Base-by-base conservation (phyloP, 768 basidiomycete species). In the Suillus luteus region DNA sequence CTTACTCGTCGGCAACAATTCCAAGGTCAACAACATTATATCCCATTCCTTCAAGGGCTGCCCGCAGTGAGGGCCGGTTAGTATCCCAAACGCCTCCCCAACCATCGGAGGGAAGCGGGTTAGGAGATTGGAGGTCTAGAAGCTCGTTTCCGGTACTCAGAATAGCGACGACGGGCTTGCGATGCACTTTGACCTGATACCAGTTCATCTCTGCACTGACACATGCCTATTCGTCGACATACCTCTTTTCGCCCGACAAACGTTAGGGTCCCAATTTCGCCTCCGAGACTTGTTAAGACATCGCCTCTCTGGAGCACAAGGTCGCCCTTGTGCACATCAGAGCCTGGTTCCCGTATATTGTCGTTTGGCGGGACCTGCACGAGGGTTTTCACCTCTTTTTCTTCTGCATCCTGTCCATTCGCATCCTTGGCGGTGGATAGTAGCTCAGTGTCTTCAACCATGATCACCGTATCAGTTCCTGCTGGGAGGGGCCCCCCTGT, bases 371-470 rank as follows among this genome's bases (percentile, higher is more conserved):
- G 81, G 0, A 92, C 82, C 64, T 86, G 84, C 1, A 77, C 87
- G 2, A 93, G 80, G 0, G 86, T 87, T 69, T 85, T 84, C 1
- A 96, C 86, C 65, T 87, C 83, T 31, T 81, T 78, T 73, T 96
- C 93, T 70, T 95, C 93, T 2, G 80, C 76, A 64, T 82, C 78
- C 40, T 73, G 67, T 19, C 78, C 77, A 22, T 78, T 72, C 3
- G 70, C 68, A 37, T 79, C 79, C 55, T 77, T 73, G 60, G 75
- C 65, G 1, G 84, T 83, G 2, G 85, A 85, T n/a, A 86, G 79
- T 8, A 96, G 81, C 62, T 85, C 83, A 0, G 94, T 96, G 72
- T 96, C 94, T 76, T 96, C 94, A 22, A 96, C 94, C 93, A 95
- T 96, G 74, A 96, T 88, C 2, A 95, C 88, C 0, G 92, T 79